Base-by-base conservation (phyloP, 1,284 basidiomycete genomes). In the Cystobasidiaceae sp. region DNA sequence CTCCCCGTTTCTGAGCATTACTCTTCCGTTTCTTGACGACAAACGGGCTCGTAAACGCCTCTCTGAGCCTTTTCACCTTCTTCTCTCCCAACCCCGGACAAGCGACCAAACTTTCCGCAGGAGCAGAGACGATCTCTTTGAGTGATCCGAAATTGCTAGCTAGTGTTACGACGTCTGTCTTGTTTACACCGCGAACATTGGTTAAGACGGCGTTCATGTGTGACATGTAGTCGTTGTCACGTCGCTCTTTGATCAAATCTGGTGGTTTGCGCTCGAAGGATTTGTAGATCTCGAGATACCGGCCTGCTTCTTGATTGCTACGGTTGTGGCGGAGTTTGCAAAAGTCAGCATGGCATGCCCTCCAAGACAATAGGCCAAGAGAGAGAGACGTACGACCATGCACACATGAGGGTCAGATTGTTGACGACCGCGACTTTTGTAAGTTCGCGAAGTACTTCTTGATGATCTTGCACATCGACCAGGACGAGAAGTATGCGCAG, bases 31-130 rank as follows among this genome's bases (percentile, higher is more conserved):
- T 67, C 51, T 68, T 69, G 17, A 76, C 74, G 7, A 73, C 61
- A 69, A 83, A 83, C 0, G 79, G 78, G 51, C 78, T 77, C 37
- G 74, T 75, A 72, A 84, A 82, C 0, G 81, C 80, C 28, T 82
- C 81, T 9, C 77, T 68, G 30, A 84, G 74, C 1, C 81, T 76
- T 15, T 86, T 88, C 34, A 94, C 92, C 78, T 99, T 99, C 61
- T 93, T 86, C 69, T 90, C 89, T 2, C 96, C 96, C 63, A 98
- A 88, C 0, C 96, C 96, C 3, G 96, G 93, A 45, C 96, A 85
- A 58, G 84, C 85, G 55, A 85, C 82, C 1, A 99, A 78, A 68
- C 87, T 84, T 54, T 90, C 88, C 1, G 86, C 78, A 0, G 85
- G 83, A 1, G 89, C 86, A 56, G 79, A 82, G 4, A 87, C 83